These are phyloP conservation scores for Aristolochia contorta DNA, from an alignment of 164 flowering plant genomes.

Conservation along the genomic window DNA sequence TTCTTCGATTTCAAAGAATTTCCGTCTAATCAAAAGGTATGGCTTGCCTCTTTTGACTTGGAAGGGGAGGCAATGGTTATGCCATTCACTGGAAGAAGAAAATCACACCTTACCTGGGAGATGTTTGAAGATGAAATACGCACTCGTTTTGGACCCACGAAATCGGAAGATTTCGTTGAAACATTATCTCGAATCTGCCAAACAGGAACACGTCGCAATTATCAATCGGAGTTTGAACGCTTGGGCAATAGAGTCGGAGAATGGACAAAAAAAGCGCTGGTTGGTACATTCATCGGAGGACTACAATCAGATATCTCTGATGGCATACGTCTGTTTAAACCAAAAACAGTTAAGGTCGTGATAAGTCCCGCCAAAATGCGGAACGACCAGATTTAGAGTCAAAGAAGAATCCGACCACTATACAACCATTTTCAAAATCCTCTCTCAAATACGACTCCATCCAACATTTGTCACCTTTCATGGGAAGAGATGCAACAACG, in stretches of 20 bases:
- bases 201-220: not conserved
- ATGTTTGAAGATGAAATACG: not conserved
- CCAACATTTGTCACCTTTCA: not conserved
- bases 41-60: not conserved
- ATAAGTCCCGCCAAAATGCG: no score
- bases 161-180: slow-evolving; percentile 1
- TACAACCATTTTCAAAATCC: not conserved
- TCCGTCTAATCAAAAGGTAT: not conserved
- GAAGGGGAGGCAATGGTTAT: slow-evolving; percentile 3
- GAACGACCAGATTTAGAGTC: not conserved
- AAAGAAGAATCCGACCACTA: not conserved
- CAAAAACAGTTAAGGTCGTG: no score
- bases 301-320: no score
- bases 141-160: not conserved
- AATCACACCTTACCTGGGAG: not conserved
- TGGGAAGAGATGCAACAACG: not conserved
- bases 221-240: not conserved
- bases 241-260: not conserved
- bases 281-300: not conserved
- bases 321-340: no score
- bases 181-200: not conserved
- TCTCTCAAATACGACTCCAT: not conserved
- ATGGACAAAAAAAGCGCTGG: slow-evolving; percentile 1
- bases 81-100: not conserved
- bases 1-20: slow-evolving; percentile 1